These are phyloP conservation scores for Iberis pinnata DNA, from an alignment of 345 rosid genomes.

Conservation along the genomic window DNA sequence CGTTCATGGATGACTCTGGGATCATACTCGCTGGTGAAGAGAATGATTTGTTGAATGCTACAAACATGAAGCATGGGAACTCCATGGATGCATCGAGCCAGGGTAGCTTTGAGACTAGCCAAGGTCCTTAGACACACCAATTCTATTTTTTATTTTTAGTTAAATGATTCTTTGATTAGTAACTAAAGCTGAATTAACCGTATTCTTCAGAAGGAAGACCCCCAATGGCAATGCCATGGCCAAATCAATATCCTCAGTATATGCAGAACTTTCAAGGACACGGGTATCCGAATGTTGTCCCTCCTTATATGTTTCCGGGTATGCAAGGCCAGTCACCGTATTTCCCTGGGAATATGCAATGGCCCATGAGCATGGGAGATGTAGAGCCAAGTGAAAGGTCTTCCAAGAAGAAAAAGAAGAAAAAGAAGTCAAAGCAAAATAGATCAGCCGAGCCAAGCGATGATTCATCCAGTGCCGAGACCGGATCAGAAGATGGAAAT, in stretches of 20 bases:
- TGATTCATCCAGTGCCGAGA: conserved; percentile 27
- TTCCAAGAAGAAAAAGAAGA: conserved; percentile 53
- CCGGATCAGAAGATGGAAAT: conserved; percentile 30
- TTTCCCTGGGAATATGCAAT: conserved; percentile 63
- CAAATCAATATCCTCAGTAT: conserved; percentile 64
- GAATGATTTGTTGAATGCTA: conserved; percentile 36
- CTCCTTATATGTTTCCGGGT: conserved; percentile 66
- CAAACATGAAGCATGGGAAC: conserved; percentile 35
- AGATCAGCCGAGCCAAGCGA: conserved; percentile 42
- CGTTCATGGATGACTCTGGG: conserved; percentile 73
- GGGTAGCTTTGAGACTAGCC: conserved; percentile 52
- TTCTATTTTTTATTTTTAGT: background rate
- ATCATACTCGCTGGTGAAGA: conserved; percentile 72
- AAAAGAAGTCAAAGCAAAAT: conserved; percentile 42
- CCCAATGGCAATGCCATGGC: conserved; percentile 67
- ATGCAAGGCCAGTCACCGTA: conserved; percentile 68
- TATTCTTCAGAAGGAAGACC: conserved; percentile 24
- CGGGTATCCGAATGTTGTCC: conserved; percentile 42
- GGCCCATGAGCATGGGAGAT: conserved; percentile 69
- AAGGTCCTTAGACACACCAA: conserved; percentile 34
- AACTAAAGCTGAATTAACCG: background rate
- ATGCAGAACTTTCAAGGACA: conserved; percentile 80
- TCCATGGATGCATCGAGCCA: conserved; percentile 44
- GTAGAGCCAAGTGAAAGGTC: conserved; percentile 52
- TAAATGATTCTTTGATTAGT: conserved; percentile 7